Percentiles rank a stretch among this genome's conserved stretches.
Conservation (phyloP, 176 grass and related monocot species). For the Tillandsia fasciculata region DNA sequence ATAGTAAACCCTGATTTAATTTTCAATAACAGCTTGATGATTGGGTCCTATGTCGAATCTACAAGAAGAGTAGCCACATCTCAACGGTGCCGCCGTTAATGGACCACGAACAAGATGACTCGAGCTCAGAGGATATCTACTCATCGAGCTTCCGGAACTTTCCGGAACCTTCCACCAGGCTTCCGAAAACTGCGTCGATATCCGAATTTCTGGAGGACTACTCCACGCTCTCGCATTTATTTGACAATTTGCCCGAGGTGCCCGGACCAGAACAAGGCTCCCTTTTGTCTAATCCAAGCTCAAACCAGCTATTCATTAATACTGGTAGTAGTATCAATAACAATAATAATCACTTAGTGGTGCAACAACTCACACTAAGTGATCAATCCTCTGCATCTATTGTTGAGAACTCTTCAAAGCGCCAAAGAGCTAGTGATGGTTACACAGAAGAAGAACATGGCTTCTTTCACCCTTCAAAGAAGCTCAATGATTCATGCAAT, state of each 20-base stretch:
- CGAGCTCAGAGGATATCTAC: conserved; percentile 25
- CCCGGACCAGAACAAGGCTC: conserved; percentile 4
- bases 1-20: background rate
- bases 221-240: conserved; percentile 21
- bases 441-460: conserved; percentile 25
- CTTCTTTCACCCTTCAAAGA: conserved; percentile 22
- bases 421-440: conserved; percentile 19
- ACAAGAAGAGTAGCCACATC: conserved; percentile 60
- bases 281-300: conserved; percentile 7
- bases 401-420: conserved; percentile 16
- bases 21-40: conserved; percentile 57
- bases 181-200: conserved; percentile 25
- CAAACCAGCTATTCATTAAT: conserved; percentile 10
- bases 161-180: conserved; percentile 1
- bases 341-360: background rate
- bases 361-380: background rate
- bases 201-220: conserved; percentile 27
- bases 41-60: conserved; percentile 96
- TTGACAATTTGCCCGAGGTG: conserved; percentile 26
- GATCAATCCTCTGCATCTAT: conserved; percentile 5
- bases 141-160: background rate
- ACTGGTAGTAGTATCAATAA: conserved; percentile 3
- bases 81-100: conserved; percentile 34
- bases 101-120: conserved; percentile 48
- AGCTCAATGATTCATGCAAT: conserved; percentile 41